Conservation (phyloP, 768 basidiomycete species). For the Austroboletus eburneus region DNA sequence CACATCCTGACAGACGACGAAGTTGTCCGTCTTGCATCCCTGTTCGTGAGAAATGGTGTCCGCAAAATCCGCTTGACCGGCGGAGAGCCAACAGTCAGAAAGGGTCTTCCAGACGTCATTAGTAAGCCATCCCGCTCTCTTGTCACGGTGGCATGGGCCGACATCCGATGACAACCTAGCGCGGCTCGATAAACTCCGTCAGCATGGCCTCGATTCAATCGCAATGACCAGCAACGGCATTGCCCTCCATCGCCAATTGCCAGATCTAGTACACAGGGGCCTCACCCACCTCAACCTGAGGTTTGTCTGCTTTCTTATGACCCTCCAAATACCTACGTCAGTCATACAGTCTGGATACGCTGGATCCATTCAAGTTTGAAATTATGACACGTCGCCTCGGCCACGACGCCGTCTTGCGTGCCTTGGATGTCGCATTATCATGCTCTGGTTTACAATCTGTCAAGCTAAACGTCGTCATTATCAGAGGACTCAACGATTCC, state of each 20-base stretch:
- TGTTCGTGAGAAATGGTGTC: constrained; percentile 81
- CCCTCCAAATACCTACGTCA: constrained; percentile 2
- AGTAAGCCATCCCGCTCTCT: constrained; percentile 36
- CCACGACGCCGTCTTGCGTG: constrained; percentile 68
- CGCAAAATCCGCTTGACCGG: constrained; percentile 87
- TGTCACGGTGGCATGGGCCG: not conserved
- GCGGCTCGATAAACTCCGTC: constrained; percentile 56
- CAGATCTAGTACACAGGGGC: constrained; percentile 61
- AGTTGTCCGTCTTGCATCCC: constrained; percentile 61
- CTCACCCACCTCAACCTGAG: constrained; percentile 74
- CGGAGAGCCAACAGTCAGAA: constrained; percentile 83
- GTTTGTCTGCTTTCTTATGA: constrained; percentile 28
- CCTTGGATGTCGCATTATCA: constrained; percentile 59
- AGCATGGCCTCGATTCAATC: constrained; percentile 63
- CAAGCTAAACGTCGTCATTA: constrained; percentile 82
- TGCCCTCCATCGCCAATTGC: constrained; percentile 68
- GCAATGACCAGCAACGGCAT: constrained; percentile 88
- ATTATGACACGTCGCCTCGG: constrained; percentile 78
- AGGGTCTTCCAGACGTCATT: constrained; percentile 66
- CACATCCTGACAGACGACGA: constrained; percentile 76
- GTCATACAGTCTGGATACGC: constrained; percentile 66
- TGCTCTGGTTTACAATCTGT: constrained; percentile 50
- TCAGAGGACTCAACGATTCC: constrained; percentile 77
- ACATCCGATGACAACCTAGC: constrained; percentile 35
- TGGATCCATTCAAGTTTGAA: constrained; percentile 85